Evolutionary conservation across 352 stramenopile species (phyloP).

Genomic region (Pythium apleroticum): DNA sequence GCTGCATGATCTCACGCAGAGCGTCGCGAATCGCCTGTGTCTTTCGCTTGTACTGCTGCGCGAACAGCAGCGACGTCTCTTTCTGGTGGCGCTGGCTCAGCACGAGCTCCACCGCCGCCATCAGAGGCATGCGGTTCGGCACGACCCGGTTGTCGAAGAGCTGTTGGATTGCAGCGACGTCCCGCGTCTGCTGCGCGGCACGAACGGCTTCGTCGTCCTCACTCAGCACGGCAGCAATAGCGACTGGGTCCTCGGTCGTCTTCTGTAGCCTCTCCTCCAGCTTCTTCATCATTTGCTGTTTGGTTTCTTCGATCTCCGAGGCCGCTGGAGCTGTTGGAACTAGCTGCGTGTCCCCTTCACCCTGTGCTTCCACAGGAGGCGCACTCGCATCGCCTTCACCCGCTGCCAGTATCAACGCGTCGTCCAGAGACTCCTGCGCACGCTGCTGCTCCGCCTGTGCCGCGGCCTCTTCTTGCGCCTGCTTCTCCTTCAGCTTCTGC

Average conservation of each 20-base stretch:
- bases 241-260: neutral
- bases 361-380: neutral
- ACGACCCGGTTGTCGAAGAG: slow-evolving; percentile 53
- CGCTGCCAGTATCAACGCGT: slow-evolving; percentile 13
- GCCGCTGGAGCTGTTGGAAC: neutral
- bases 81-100: slow-evolving; percentile 53
- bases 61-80: slow-evolving; percentile 41
- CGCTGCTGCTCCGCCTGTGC: slow-evolving; percentile 36
- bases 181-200: slow-evolving; percentile 39
- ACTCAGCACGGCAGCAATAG: neutral
- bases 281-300: slow-evolving; percentile 15
- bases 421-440: slow-evolving; percentile 28
- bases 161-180: slow-evolving; percentile 55
- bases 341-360: neutral
- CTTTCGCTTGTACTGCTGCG: slow-evolving; percentile 30
- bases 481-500: slow-evolving; percentile 41
- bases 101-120: slow-evolving; percentile 56
- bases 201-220: slow-evolving; percentile 14
- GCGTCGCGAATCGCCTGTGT: slow-evolving; percentile 27
- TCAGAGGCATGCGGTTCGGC: slow-evolving; percentile 47
- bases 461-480: slow-evolving; percentile 43
- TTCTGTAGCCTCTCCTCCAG: slow-evolving; percentile 10
- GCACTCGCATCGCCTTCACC: neutral
- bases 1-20: slow-evolving; percentile 42
- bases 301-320: slow-evolving; percentile 11